Evolutionary conservation across 2,329 filamentous ascomycete genomes (phyloP).

Genomic region (Ascochyta lentis): DNA sequence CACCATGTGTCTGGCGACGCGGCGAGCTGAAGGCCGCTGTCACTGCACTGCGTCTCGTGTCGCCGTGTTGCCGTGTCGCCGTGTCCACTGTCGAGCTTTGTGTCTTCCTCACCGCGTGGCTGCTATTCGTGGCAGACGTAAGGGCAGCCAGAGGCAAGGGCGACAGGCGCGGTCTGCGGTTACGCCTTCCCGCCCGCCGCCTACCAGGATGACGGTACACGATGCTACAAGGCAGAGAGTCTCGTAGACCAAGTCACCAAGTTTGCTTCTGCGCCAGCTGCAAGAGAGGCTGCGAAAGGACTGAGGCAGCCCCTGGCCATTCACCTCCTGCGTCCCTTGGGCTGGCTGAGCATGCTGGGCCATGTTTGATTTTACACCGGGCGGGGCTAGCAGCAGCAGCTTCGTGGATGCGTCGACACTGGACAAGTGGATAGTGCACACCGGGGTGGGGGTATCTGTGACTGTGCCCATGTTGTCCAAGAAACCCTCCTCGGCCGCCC

Average conservation of each 20-base stretch:
- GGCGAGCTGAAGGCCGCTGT: constrained; percentile 20
- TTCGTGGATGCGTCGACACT: constrained; percentile 8
- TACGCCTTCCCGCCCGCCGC: constrained; percentile 23
- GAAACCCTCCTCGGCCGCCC: constrained; percentile 31
- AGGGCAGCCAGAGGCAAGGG: constrained; percentile 16
- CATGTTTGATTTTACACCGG: constrained; percentile 36
- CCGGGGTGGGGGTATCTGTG: constrained; percentile 36
- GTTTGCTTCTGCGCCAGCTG: background rate
- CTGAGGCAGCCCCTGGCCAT: background rate
- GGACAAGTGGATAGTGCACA: constrained; percentile 13
- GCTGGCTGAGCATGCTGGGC: constrained; percentile 27
- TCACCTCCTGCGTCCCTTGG: background rate
- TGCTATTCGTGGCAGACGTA: constrained; percentile 18
- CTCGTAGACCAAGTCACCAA: background rate
- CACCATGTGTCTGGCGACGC: constrained; percentile 10
- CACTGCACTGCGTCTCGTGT: constrained; percentile 4
- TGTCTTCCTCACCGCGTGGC: constrained; percentile 9
- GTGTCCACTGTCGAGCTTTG: background rate
- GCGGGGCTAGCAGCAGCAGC: constrained; percentile 15
- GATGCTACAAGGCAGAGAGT: background rate
- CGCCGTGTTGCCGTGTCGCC: background rate
- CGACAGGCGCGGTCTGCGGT: constrained; percentile 18
- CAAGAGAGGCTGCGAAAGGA: background rate
- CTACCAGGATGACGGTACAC: constrained; percentile 29
- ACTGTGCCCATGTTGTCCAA: constrained; percentile 35